These are phyloP conservation scores for Paralagenidium karlingii DNA, from an alignment of 352 stramenopile genomes.

Conservation along the genomic window DNA sequence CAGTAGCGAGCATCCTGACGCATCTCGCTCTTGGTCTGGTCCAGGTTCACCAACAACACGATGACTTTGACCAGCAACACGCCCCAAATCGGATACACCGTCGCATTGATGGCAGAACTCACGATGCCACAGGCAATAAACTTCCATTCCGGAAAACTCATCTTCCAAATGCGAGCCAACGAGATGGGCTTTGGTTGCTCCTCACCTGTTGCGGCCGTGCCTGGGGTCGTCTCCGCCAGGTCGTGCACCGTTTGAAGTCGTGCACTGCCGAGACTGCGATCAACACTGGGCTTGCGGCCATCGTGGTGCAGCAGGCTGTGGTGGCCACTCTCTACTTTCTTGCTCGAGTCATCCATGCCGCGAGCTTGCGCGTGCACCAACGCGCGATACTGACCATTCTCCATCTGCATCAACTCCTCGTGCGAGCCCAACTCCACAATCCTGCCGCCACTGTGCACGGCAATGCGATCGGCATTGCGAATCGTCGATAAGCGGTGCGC, in stretches of 20 bases:
- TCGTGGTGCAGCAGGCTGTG: background rate
- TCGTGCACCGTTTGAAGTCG: constrained; percentile 11
- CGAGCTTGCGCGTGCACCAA: constrained; percentile 25
- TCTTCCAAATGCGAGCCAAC: constrained; percentile 25
- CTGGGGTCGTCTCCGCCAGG: background rate
- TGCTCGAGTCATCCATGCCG: background rate
- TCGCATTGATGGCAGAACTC: constrained; percentile 20
- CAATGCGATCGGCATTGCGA: constrained; percentile 89
- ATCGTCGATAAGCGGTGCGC: constrained; percentile 91
- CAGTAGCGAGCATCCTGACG: constrained; percentile 14
- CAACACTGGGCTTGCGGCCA: background rate
- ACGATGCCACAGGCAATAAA: constrained; percentile 24
- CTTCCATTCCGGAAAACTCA: constrained; percentile 27
- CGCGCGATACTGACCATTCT: constrained; percentile 23
- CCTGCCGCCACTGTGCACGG: constrained; percentile 84
- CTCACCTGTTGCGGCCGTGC: background rate
- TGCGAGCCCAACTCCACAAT: constrained; percentile 91
- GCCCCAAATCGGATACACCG: constrained; percentile 32
- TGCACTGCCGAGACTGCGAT: constrained; percentile 2
- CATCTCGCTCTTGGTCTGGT: constrained; percentile 24
- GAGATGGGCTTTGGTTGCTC: constrained; percentile 1
- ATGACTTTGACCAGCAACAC: constrained; percentile 41
- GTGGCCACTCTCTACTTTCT: background rate
- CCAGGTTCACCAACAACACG: constrained; percentile 29
- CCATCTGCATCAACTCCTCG: constrained; percentile 77